Base-by-base conservation (phyloP, 2,329 filamentous ascomycete genomes). In the Trematosphaeria pertusa region DNA sequence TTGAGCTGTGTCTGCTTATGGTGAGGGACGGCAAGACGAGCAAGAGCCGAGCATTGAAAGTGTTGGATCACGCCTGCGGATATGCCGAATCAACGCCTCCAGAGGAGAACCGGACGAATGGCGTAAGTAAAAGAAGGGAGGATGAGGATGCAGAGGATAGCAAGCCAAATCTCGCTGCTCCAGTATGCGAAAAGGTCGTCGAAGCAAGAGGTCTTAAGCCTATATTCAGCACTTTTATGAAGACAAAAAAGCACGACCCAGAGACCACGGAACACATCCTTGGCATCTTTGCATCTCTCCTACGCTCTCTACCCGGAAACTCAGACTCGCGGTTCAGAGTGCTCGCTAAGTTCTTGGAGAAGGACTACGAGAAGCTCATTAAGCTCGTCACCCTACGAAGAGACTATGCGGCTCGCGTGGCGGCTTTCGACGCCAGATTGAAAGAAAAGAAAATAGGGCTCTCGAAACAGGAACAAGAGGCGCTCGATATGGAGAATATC, bases 311-410 rank as follows among this genome's bases (percentile, higher is more conserved):
- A 1, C 91, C 92, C 0, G 88, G 85, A 12, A 84, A 90, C 22
- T 91, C 89, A 1, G 79, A 89, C 0, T 81, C 86, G 22, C 83
- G 94, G 5, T 95, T 97, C 59, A 84, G 94, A 3, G 83, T 87
- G 1, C 80, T 97, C 3, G 93, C 92, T 37, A 99, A 99, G 66
- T 97, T 97, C 62, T 88, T 96, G 14, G 94, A 99, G 71, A 96
- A 91, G 67, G 86, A 96, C 56, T 96, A 95, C 68, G 90, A 87
- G 58, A 97, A 97, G 77, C 84, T 91, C 28, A 75, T 68, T 5
- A 89, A 86, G 65, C 77, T 97, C 4, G 70, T 96, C 26, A 78
- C 81, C 49, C 71, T 97, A 37, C 83, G 92, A 31, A 76, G 83
- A 37, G 87, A 89, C 10, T 96, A 91, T 66, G 81, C 82, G 0